A percentile compares a stretch with the other conserved stretches of the same genome.
These are phyloP conservation scores for Aureobasidium lini DNA, from an alignment of 2,329 filamentous ascomycete genomes.

Conservation along the genomic window DNA sequence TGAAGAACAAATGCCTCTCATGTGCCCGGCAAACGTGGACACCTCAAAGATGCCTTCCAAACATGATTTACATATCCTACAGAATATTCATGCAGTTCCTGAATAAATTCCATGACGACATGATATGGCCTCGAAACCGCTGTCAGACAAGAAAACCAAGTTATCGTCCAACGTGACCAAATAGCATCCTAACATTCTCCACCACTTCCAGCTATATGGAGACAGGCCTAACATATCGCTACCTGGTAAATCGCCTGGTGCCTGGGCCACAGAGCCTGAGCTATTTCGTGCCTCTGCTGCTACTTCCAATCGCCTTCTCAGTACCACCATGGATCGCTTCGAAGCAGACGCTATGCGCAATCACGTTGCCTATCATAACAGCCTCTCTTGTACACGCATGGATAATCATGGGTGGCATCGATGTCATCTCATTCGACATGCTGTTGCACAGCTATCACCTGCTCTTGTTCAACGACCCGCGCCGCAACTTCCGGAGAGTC, in stretches of 20 bases:
- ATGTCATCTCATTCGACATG: slow-evolving; percentile 24
- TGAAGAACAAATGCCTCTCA: too few species aligned
- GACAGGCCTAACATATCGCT: slow-evolving; percentile 15
- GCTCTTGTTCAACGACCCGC: slow-evolving; percentile 22
- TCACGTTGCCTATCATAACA: slow-evolving; percentile 23
- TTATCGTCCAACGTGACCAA: background rate
- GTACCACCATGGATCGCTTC: slow-evolving; percentile 19
- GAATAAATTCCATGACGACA: slow-evolving; percentile 1
- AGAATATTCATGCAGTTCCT: background rate
- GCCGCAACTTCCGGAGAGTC: slow-evolving; percentile 19
- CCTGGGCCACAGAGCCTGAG: slow-evolving; percentile 24
- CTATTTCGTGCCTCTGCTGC: slow-evolving; percentile 22
- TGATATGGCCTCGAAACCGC: background rate
- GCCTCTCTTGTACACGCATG: slow-evolving; percentile 22
- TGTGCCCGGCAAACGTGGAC: too few species aligned
- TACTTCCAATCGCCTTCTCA: slow-evolving; percentile 22
- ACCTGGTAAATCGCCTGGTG: slow-evolving; percentile 21
- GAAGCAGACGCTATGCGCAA: slow-evolving; percentile 5
- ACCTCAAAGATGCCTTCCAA: too few species aligned
- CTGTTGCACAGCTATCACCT: slow-evolving; percentile 23
- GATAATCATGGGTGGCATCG: slow-evolving; percentile 22
- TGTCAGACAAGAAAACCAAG: background rate
- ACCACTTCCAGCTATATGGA: background rate
- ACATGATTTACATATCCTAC: too few species aligned
- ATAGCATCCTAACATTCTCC: background rate